Percentiles rank a stretch among this genome's conserved stretches.
phyloP scores from a whole-genome alignment of 352 stramenopile species.

The Pythium phragmitis region DNA sequence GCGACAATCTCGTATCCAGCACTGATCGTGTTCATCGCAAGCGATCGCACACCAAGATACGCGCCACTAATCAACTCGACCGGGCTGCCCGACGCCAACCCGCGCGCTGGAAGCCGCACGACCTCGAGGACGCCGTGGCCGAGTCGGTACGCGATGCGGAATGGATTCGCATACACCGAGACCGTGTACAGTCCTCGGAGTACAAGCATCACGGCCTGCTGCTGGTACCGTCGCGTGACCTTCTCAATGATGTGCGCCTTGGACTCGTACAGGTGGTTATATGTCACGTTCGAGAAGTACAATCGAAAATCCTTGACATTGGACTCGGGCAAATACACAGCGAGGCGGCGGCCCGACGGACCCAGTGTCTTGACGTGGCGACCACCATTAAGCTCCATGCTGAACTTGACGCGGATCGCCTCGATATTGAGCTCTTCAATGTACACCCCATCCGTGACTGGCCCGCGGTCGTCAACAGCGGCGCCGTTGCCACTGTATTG shows the following conservation, averaged over 20 bases:
- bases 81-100: constrained; percentile 76
- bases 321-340: constrained; percentile 84
- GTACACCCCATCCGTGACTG: constrained; percentile 67
- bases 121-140: constrained; percentile 82
- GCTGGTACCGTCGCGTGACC: constrained; percentile 76
- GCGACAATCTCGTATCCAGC: constrained; percentile 88
- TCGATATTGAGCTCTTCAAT: constrained; percentile 88
- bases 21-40: constrained; percentile 90
- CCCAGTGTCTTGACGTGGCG: constrained; percentile 84
- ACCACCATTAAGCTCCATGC: constrained; percentile 83
- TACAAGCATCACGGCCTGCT: constrained; percentile 84
- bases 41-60: constrained; percentile 80
- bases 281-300: constrained; percentile 81
- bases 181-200: constrained; percentile 83
- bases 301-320: constrained; percentile 89
- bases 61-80: constrained; percentile 81
- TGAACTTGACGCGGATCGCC: constrained; percentile 82
- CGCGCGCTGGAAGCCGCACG: constrained; percentile 71
- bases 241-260: constrained; percentile 75
- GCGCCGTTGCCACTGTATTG: constrained; percentile 46
- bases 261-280: constrained; percentile 82
- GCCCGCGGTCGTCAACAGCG: constrained; percentile 28
- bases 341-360: constrained; percentile 64
- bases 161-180: constrained; percentile 86
- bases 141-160: constrained; percentile 85